A percentile compares a stretch with the other conserved stretches of the same genome.
These are phyloP conservation scores for Rosa chinensis DNA, from an alignment of 306 rosid species.

Conservation along the genomic window DNA sequence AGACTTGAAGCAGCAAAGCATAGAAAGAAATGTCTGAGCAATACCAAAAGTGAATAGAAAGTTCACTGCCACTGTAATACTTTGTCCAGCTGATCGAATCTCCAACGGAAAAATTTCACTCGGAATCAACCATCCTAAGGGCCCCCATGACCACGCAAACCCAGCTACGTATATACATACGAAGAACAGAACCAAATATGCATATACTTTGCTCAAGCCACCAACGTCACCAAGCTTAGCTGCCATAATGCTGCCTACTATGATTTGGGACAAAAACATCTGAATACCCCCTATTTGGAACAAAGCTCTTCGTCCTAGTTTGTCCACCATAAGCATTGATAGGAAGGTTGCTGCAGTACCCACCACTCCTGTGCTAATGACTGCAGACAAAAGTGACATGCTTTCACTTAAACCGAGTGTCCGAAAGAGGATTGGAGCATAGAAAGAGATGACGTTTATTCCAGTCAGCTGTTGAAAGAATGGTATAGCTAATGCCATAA, in stretches of 20 bases:
- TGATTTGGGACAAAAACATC: conserved; percentile 50
- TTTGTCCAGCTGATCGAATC: conserved; percentile 61
- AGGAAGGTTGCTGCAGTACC: conserved; percentile 50
- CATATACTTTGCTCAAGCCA: conserved; percentile 41
- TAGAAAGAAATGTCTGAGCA: conserved; percentile 55
- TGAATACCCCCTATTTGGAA: conserved; percentile 59
- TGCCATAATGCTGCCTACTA: conserved; percentile 48
- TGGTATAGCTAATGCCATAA: conserved; percentile 60
- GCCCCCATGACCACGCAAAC: conserved; percentile 79
- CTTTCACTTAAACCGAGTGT: conserved; percentile 65
- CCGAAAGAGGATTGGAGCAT: conserved; percentile 55
- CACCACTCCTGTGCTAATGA: conserved; percentile 37
- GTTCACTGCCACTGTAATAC: conserved; percentile 48
- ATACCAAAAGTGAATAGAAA: conserved; percentile 57
- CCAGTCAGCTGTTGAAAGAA: conserved; percentile 68
- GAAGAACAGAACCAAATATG: conserved; percentile 42
- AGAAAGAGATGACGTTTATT: conserved; percentile 61
- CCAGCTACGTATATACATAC: conserved; percentile 62
- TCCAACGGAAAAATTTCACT: conserved; percentile 65
- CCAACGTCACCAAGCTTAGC: conserved; percentile 56
- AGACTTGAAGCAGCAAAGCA: conserved; percentile 59
- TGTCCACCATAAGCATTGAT: conserved; percentile 67
- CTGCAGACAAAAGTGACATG: conserved; percentile 46
- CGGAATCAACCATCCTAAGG: conserved; percentile 65
- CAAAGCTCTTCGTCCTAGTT: conserved; percentile 52